Evolutionary conservation across 225 moss, liverwort and hornwort genomes (phyloP).

Genomic region (Physcomitrellopsis africana): DNA sequence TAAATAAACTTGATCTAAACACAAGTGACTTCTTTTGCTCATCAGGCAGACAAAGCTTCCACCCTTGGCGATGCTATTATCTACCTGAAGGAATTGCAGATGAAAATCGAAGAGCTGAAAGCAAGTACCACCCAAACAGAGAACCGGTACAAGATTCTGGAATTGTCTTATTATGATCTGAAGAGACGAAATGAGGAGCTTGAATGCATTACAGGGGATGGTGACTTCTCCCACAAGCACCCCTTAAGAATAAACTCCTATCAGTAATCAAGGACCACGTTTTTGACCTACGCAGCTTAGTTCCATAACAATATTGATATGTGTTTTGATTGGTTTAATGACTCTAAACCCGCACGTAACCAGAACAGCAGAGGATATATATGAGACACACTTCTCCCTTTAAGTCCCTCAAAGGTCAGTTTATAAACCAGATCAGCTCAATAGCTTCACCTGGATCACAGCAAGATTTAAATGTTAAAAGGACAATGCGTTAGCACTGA

Average conservation of each 20-base stretch:
- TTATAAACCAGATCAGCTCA: neutral
- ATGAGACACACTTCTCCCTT: neutral
- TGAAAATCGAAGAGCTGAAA: conserved; percentile 39
- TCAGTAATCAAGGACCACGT: neutral
- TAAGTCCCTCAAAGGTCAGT: neutral
- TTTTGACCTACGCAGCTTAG: neutral
- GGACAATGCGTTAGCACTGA: conserved; percentile 22
- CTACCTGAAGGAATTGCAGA: conserved; percentile 60
- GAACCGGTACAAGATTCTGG: conserved; percentile 29
- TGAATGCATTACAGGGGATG: conserved; percentile 8
- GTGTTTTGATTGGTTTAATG: neutral
- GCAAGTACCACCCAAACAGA: neutral
- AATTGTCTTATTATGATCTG: conserved; percentile 27
- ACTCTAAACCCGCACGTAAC: neutral
- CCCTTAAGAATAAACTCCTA: neutral
- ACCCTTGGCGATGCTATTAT: conserved; percentile 67
- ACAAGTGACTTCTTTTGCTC: no score
- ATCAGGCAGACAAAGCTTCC: conserved; percentile 87
- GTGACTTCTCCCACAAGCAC: neutral
- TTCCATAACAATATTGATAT: neutral
- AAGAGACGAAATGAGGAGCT: conserved; percentile 40
- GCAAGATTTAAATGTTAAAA: conserved; percentile 2
- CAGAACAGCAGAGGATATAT: neutral
- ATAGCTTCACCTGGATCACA: conserved; percentile 7
- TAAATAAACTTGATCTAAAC: no score